Conservation (phyloP, 176 grass and related monocot species). For the Neostapfia colusana region DNA sequence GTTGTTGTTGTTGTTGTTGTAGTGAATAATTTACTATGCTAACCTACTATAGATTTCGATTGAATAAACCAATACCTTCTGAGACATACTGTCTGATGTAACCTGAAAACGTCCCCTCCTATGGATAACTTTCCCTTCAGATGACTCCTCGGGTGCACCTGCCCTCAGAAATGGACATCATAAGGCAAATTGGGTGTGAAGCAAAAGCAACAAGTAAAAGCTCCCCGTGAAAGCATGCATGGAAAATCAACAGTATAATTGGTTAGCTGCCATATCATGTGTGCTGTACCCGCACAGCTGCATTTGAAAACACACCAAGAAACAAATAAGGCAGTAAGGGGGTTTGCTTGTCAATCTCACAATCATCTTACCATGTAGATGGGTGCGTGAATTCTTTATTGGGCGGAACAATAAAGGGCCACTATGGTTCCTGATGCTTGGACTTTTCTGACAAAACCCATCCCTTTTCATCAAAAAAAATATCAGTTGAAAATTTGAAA, state of each 20-base stretch:
- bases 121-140: constrained; percentile 67
- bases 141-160: constrained; percentile 52
- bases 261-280: constrained; percentile 16
- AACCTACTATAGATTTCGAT: not conserved
- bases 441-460: constrained; percentile 55
- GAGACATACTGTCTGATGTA: constrained; percentile 60
- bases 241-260: not conserved
- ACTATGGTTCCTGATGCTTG: constrained; percentile 66
- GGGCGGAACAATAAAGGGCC: constrained; percentile 60
- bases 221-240: not conserved
- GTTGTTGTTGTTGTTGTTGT: too few species aligned
- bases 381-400: constrained; percentile 56
- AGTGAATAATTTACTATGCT: not conserved
- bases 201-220: constrained; percentile 20
- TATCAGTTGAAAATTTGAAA: constrained; percentile 19
- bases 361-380: constrained; percentile 60
- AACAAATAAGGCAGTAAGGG: not conserved
- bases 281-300: not conserved
- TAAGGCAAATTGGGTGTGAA: constrained; percentile 35
- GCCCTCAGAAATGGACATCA: constrained; percentile 14
- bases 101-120: constrained; percentile 88
- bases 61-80: constrained; percentile 68
- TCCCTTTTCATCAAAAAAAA: constrained; percentile 48
- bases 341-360: not conserved
- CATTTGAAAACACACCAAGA: not conserved